A percentile compares a stretch with the other conserved stretches of the same genome.
Evolutionary conservation across 257 asterid genomes (phyloP).

Genomic region (Ophiorrhiza pumila): DNA sequence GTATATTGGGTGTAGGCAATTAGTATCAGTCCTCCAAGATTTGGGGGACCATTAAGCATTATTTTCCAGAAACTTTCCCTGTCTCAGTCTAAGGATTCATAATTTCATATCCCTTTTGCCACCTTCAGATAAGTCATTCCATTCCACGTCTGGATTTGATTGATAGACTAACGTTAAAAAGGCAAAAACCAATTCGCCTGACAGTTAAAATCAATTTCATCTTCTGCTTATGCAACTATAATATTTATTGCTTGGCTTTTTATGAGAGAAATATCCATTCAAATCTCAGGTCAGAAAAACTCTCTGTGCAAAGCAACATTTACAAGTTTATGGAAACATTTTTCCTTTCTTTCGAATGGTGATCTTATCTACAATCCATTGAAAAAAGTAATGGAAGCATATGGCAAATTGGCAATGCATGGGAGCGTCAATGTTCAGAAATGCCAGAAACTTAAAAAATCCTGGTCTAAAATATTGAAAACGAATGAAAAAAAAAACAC

Average conservation of each 20-base stretch:
- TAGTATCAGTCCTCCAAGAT: neutral
- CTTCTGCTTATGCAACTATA: neutral
- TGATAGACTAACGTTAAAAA: too few relatives aligned
- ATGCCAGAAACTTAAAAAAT: neutral
- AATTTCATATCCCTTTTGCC: slow-evolving; percentile 11
- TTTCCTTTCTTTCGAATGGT: too few relatives aligned
- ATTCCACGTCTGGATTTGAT: neutral
- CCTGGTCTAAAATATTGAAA: too few relatives aligned
- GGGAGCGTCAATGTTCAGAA: neutral
- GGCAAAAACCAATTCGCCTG: neutral
- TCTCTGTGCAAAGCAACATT: neutral
- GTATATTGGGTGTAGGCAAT: neutral
- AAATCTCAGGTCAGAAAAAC: neutral
- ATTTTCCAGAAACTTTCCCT: slow-evolving; percentile 1
- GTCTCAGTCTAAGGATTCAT: neutral
- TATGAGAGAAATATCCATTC: too few relatives aligned
- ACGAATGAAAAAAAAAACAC: neutral
- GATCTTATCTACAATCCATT: neutral
- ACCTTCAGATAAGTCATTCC: neutral
- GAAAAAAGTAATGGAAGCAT: neutral
- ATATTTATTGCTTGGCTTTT: too few relatives aligned
- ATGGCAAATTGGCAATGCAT: neutral
- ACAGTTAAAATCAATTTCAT: neutral
- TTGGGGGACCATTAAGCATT: slow-evolving; percentile 9
- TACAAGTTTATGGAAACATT: neutral